Evolutionary conservation across 116 monocot genomes (phyloP).

Genomic region (Iris pallida): DNA sequence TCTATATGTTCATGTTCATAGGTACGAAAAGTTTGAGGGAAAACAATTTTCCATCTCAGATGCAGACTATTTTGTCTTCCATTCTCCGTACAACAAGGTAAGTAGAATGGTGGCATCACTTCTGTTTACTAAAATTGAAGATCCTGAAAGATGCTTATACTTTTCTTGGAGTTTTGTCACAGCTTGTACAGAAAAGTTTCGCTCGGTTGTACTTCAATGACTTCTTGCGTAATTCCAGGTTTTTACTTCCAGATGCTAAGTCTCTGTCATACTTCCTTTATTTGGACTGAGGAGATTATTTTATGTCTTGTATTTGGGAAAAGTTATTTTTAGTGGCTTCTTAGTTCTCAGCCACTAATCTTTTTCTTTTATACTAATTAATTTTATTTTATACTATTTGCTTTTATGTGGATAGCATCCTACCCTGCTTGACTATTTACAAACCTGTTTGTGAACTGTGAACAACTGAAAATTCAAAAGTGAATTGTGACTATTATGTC

Average conservation of each 20-base stretch:
- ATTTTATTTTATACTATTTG: no score
- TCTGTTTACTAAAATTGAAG: not conserved
- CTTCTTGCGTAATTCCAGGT: slow-evolving; percentile 67
- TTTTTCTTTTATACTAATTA: no score
- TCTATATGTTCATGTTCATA: slow-evolving; percentile 8
- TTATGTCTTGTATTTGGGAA: not conserved
- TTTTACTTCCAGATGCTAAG: not conserved
- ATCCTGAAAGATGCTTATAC: not conserved
- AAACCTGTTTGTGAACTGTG: no score
- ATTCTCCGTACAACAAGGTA: slow-evolving; percentile 95
- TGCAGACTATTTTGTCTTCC: slow-evolving; percentile 76
- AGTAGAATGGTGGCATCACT: not conserved
- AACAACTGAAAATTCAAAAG: no score
- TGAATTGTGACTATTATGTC: no score
- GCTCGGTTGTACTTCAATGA: slow-evolving; percentile 80
- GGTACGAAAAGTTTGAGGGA: slow-evolving; percentile 66
- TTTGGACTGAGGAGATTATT: not conserved
- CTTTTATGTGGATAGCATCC: no score
- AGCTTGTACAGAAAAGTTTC: slow-evolving; percentile 97
- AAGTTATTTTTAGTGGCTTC: not conserved
- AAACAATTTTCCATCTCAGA: slow-evolving; percentile 62
- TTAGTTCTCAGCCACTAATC: not conserved
- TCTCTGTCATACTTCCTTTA: not conserved
- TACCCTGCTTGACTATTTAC: no score
- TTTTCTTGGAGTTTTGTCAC: slow-evolving; percentile 9